phyloP scores from a whole-genome alignment of 1,139 yeast species.

The Magnusiomyces suaveolens region DNA sequence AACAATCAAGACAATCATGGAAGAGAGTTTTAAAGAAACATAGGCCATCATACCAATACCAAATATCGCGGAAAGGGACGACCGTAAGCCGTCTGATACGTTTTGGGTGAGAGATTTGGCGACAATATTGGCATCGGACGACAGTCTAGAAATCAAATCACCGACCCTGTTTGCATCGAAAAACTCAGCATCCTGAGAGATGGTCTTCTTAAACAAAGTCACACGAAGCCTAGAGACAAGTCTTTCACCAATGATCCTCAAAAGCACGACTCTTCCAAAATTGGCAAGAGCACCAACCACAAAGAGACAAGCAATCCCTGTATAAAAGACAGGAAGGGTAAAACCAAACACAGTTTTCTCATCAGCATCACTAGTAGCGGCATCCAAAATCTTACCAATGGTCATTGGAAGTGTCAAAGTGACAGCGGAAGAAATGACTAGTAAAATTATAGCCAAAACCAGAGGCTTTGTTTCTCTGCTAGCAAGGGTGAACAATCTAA shows the following conservation, averaged over 20 bases:
- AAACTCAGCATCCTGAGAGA: constrained; percentile 84
- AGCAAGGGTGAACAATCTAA: constrained; percentile 42
- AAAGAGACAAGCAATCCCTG: constrained; percentile 46
- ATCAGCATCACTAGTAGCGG: constrained; percentile 35
- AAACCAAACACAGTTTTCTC: constrained; percentile 37
- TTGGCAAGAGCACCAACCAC: constrained; percentile 66
- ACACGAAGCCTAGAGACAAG: constrained; percentile 76
- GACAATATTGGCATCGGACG: constrained; percentile 85
- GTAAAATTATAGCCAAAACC: constrained; percentile 51
- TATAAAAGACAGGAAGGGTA: constrained; percentile 41
- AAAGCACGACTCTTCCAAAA: constrained; percentile 64
- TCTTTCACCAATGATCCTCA: constrained; percentile 75
- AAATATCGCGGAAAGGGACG: constrained; percentile 66
- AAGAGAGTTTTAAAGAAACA: constrained; percentile 71
- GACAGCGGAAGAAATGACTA: constrained; percentile 45
- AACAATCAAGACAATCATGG: constrained; percentile 62
- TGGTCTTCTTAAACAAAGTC: constrained; percentile 60
- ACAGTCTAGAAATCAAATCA: constrained; percentile 77
- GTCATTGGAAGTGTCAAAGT: constrained; percentile 68
- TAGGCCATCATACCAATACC: constrained; percentile 84
- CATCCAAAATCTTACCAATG: constrained; percentile 68
- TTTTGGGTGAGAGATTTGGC: constrained; percentile 81
- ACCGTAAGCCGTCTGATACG: constrained; percentile 81
- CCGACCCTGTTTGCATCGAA: constrained; percentile 91
- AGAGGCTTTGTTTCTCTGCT: constrained; percentile 44